Evolutionary conservation across 345 rosid genomes (phyloP).

Genomic region (Raphanus raphanistrum): DNA sequence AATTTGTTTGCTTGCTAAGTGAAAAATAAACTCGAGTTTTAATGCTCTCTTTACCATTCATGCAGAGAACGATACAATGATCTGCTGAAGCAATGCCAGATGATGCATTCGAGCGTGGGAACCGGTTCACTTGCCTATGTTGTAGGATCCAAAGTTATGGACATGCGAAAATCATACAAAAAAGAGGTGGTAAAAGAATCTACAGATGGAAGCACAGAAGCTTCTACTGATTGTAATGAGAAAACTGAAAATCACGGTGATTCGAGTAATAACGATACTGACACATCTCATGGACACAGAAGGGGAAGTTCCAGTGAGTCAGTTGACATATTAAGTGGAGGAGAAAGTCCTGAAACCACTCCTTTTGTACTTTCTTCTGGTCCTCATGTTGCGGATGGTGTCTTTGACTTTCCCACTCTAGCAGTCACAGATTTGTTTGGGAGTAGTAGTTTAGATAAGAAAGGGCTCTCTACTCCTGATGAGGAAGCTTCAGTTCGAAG

Average conservation of each 20-base stretch:
- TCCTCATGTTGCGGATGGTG: slow-evolving; percentile 29
- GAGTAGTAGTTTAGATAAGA: slow-evolving; percentile 51
- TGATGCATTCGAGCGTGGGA: slow-evolving; percentile 90
- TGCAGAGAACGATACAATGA: slow-evolving; percentile 71
- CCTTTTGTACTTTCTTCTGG: slow-evolving; percentile 44
- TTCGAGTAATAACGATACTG: slow-evolving; percentile 59
- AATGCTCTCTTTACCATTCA: not conserved
- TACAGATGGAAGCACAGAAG: slow-evolving; percentile 45
- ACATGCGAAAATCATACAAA: slow-evolving; percentile 77
- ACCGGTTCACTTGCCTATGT: slow-evolving; percentile 89
- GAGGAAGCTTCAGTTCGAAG: slow-evolving; percentile 40
- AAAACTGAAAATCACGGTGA: slow-evolving; percentile 46
- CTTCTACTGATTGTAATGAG: slow-evolving; percentile 35
- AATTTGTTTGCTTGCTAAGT: not conserved
- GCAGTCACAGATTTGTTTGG: slow-evolving; percentile 76
- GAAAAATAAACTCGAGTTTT: too few species aligned
- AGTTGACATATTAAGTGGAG: slow-evolving; percentile 54
- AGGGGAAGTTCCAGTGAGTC: slow-evolving; percentile 62
- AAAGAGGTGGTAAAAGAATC: slow-evolving; percentile 47
- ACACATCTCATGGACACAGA: slow-evolving; percentile 46
- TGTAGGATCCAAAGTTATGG: slow-evolving; percentile 95
- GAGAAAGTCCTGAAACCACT: slow-evolving; percentile 61
- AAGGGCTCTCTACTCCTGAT: slow-evolving; percentile 43
- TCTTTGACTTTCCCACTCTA: slow-evolving; percentile 66
- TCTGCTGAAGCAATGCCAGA: slow-evolving; percentile 70